Conservation (phyloP, 2,329 filamentous ascomycete species). For the Cadophora malorum region DNA sequence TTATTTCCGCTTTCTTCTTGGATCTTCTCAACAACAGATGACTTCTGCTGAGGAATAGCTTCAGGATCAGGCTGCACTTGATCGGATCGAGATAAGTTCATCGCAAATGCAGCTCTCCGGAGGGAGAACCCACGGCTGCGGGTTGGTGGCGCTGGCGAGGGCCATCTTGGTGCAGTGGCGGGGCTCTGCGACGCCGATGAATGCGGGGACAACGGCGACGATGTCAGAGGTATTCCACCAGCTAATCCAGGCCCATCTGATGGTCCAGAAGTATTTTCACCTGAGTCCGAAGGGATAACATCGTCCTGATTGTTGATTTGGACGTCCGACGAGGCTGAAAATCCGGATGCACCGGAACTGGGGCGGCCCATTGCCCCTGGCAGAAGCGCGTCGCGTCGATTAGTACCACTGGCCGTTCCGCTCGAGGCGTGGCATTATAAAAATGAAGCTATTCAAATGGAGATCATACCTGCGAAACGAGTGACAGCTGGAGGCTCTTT, state of each 20-base stretch:
- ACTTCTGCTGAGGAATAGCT: neutral
- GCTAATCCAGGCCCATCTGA: constrained; percentile 13
- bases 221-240: constrained; percentile 11
- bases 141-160: neutral
- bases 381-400: constrained; percentile 6
- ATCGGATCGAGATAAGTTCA: constrained; percentile 12
- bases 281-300: neutral
- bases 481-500: too few species aligned
- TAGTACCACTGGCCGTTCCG: neutral
- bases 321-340: constrained; percentile 1
- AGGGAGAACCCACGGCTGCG: constrained; percentile 22
- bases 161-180: neutral
- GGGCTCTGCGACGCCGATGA: neutral
- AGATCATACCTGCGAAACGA: constrained; percentile 16
- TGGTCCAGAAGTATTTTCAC: neutral
- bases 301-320: neutral
- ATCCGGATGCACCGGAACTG: constrained; percentile 10
- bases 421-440: neutral
- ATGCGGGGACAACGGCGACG: constrained; percentile 6
- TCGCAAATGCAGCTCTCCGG: constrained; percentile 20
- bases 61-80: neutral
- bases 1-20: constrained; percentile 14
- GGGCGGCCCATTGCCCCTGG: constrained; percentile 7
- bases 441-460: constrained; percentile 14
- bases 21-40: neutral